A percentile compares a stretch with the other conserved stretches of the same genome.
Evolutionary conservation across 2,329 filamentous ascomycete genomes (phyloP).

Genomic region (Colletotrichum scovillei): DNA sequence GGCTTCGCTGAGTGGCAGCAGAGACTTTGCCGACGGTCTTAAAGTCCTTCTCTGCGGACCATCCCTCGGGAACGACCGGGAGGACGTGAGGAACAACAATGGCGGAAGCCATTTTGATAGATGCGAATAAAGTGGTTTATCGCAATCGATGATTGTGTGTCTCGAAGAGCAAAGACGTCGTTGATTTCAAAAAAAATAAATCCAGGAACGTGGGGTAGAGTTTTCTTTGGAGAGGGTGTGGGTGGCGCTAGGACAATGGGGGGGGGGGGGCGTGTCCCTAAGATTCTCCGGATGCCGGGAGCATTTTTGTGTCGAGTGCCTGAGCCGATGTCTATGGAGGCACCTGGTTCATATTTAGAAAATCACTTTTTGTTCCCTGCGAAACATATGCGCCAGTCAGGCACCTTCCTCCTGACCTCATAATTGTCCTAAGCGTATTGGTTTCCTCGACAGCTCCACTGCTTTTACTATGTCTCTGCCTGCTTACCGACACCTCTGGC

Average conservation of each 20-base stretch:
- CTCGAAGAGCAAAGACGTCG: background rate
- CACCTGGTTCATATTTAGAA: background rate
- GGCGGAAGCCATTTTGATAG: constrained; percentile 70
- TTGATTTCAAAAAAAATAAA: background rate
- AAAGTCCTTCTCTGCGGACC: constrained; percentile 92
- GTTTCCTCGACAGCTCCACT: background rate
- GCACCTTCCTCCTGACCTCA: background rate
- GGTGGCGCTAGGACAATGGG: background rate
- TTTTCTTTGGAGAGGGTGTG: constrained; percentile 12
- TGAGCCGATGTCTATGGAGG: background rate
- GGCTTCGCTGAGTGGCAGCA: constrained; percentile 81
- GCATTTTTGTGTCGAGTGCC: background rate
- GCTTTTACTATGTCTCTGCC: constrained; percentile 68
- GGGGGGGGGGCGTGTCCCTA: constrained; percentile 5
- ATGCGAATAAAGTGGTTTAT: constrained; percentile 39
- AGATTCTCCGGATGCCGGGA: background rate
- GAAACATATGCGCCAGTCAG: background rate
- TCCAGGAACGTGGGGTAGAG: constrained; percentile 5
- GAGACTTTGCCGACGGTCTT: constrained; percentile 84
- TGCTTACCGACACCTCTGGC: constrained; percentile 85
- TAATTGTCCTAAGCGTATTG: background rate
- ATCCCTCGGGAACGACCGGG: constrained; percentile 81
- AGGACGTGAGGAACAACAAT: constrained; percentile 73
- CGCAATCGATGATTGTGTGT: background rate
- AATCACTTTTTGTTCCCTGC: background rate